Conservation (phyloP, 805 yeast species). For the Candida yuanshanica region DNA sequence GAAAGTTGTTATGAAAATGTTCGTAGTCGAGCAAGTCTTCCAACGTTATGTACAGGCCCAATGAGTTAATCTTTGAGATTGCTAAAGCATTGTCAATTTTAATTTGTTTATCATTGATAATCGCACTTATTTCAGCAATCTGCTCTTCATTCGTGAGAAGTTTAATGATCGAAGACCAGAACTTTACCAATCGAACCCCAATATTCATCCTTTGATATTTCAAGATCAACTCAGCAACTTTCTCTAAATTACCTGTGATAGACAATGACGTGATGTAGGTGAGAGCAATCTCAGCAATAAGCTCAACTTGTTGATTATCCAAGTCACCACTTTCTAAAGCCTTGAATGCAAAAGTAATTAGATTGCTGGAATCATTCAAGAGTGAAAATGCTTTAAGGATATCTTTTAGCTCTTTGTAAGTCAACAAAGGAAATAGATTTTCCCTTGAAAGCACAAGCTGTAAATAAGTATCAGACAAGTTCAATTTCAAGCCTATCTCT, state of each 20-base stretch:
- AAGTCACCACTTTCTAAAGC: slow-evolving; percentile 15
- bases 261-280: background rate
- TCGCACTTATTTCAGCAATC: slow-evolving; percentile 4
- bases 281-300: slow-evolving; percentile 6
- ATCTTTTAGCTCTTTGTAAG: slow-evolving; percentile 29
- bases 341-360: slow-evolving; percentile 8
- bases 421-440: slow-evolving; percentile 32
- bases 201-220: slow-evolving; percentile 4
- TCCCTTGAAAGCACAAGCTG: slow-evolving; percentile 18
- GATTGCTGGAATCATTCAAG: slow-evolving; percentile 25
- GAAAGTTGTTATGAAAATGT: slow-evolving; percentile 18
- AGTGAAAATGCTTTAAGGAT: slow-evolving; percentile 10
- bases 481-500: slow-evolving; percentile 26
- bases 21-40: slow-evolving; percentile 11
- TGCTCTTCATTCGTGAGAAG: slow-evolving; percentile 2
- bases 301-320: slow-evolving; percentile 14
- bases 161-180: slow-evolving; percentile 2
- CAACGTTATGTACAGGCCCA: slow-evolving; percentile 5
- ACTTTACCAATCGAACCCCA: slow-evolving; percentile 5
- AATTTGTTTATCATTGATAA: slow-evolving; percentile 2
- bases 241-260: slow-evolving; percentile 2
- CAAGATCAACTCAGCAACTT: slow-evolving; percentile 8
- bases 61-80: background rate
- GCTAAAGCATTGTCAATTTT: background rate
- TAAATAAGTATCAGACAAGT: slow-evolving; percentile 29